Base-by-base conservation (phyloP, 2,329 filamentous ascomycete genomes). In the Talaromyces islandicus region DNA sequence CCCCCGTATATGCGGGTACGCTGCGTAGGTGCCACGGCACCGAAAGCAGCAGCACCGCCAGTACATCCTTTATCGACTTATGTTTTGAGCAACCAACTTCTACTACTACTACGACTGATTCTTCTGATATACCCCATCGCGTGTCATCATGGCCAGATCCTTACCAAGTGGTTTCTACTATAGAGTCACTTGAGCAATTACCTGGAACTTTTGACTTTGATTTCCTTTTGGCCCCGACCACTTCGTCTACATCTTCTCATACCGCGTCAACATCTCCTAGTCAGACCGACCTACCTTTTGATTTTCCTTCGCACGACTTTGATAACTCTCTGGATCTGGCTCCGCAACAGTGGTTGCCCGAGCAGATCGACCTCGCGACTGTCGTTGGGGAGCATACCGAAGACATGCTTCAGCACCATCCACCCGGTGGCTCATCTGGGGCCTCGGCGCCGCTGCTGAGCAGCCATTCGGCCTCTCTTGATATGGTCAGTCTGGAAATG, bases 41-140 rank as follows among this genome's bases (percentile, higher is more conserved):
- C 41, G 54, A 32, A 29, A 41, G 21, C 50, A 21, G n/a, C 48
- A 54, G 32, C 50, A 53, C 35, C 10, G 51, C 12, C 55, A 61
- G 51, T n/a, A 54, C 50, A 0, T 54, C 51, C 2, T 55, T 61
- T 38, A 51, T 61, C 43, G 59, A 61, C 51, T 50, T 61, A 51
- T 55, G 55, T 25, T 61, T 61, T 58, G 59, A 61, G 55, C 59
- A 57, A n/a, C 30, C 55, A 29, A 38, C 54, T n/a, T n/a, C n/a
- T 35, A 38, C 54, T 27, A 55, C 52, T 19, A 55, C 59, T 54
- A 50, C 59, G n/a, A 57, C 59, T 57, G 41, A 43, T 58, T 38
- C 55, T 48, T 19, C 38, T 58, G 35, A 30, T 21, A 32, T 58
- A 29, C 38, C 56, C n/a, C 38, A 57, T 35, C 56, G 35, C 32